phyloP scores from a whole-genome alignment of 192 early-diverging fungal genomes.

The Rhizoclosmatium sp. region DNA sequence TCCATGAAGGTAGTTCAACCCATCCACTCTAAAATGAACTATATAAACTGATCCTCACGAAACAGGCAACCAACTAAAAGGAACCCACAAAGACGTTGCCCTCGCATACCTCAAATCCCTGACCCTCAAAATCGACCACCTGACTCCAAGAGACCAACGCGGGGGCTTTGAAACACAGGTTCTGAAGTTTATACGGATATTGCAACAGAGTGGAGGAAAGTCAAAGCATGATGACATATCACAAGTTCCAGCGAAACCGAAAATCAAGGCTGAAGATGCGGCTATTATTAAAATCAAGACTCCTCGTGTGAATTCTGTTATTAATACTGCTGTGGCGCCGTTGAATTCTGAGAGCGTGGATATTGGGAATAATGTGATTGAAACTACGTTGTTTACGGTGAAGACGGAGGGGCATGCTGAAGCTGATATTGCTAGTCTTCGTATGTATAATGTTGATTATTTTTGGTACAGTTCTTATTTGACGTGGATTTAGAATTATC shows the following conservation, averaged over 20 bases:
- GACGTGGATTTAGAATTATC: too few relatives aligned
- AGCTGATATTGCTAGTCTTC: background rate
- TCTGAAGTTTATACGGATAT: background rate
- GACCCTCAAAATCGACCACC: background rate
- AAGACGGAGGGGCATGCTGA: background rate
- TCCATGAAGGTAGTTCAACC: background rate
- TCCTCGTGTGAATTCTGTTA: background rate
- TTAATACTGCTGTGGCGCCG: background rate
- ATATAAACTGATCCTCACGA: too few relatives aligned
- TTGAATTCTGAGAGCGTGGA: background rate
- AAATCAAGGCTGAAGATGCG: background rate
- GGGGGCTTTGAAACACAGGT: background rate
- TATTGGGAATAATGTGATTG: background rate
- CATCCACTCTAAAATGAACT: too few relatives aligned
- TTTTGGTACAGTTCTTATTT: background rate
- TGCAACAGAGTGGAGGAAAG: background rate
- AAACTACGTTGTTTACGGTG: background rate
- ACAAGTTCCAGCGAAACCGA: too few relatives aligned
- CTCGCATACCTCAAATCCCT: background rate
- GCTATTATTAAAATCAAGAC: background rate
- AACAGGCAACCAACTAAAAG: background rate
- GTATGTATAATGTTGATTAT: background rate
- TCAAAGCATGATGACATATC: too few relatives aligned
- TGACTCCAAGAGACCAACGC: background rate
- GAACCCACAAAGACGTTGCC: background rate